Percentiles rank a stretch among this genome's conserved stretches.
Evolutionary conservation across 495 filamentous ascomycete genomes (phyloP).

Genomic region (Aspergillus carlsbadensis): DNA sequence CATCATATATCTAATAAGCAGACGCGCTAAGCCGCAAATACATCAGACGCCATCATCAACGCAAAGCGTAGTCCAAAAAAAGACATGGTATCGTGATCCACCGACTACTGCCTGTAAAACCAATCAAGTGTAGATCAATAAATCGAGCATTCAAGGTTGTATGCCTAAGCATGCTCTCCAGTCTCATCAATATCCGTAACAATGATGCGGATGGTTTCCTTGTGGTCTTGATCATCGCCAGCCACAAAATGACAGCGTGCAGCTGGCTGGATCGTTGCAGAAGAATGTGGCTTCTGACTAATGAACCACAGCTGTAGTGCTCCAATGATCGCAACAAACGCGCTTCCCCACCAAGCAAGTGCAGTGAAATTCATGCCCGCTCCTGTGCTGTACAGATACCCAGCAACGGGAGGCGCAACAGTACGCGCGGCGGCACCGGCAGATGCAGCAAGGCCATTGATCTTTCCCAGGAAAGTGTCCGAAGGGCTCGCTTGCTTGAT

Average conservation of each 20-base stretch:
- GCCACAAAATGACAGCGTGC: conserved; percentile 28
- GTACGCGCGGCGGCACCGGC: conserved; percentile 76
- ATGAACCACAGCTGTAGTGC: conserved; percentile 69
- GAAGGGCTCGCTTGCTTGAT: conserved; percentile 81
- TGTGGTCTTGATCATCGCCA: conserved; percentile 22
- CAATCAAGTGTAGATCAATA: too few relatives aligned
- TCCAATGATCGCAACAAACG: conserved; percentile 66
- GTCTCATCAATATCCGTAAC: conserved; percentile 30
- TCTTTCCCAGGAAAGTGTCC: conserved; percentile 64
- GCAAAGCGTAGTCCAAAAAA: too few relatives aligned
- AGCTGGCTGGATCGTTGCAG: conserved; percentile 34
- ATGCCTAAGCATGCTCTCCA: neutral
- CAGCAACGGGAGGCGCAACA: conserved; percentile 72
- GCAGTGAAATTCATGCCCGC: conserved; percentile 66
- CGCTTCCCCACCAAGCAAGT: conserved; percentile 76
- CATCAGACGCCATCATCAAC: too few relatives aligned
- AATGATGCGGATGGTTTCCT: conserved; percentile 40
- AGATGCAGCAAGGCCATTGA: conserved; percentile 79
- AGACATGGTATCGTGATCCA: too few relatives aligned
- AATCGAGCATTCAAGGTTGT: too few relatives aligned
- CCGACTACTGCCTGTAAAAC: too few relatives aligned
- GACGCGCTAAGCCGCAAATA: too few relatives aligned
- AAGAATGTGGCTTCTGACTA: conserved; percentile 46
- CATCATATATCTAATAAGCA: too few relatives aligned
- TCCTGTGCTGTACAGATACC: conserved; percentile 70